Evolutionary conservation across 169 alveolate genomes (phyloP).

Genomic region (Cystoisospora suis): DNA sequence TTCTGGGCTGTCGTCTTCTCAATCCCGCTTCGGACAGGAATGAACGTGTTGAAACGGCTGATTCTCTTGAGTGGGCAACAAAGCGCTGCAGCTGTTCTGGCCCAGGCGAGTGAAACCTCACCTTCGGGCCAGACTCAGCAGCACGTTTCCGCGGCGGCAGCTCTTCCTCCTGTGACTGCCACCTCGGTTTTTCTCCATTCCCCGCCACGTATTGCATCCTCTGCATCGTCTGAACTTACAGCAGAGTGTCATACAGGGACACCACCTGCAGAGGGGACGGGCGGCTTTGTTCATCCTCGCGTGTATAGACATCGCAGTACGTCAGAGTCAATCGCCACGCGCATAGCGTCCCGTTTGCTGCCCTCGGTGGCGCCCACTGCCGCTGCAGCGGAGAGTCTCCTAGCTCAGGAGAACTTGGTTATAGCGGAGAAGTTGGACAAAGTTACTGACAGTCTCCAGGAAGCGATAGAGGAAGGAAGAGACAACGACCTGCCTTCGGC

Average conservation of each 20-base stretch:
- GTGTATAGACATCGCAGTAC: conserved; percentile 45
- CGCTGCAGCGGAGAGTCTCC: conserved; percentile 35
- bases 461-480: neutral
- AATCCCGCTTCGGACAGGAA: conserved; percentile 67
- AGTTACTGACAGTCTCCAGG: neutral
- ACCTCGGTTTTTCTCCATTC: neutral
- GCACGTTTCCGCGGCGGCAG: neutral
- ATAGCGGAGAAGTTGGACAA: neutral
- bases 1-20: conserved; percentile 76
- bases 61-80: conserved; percentile 51
- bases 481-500: neutral
- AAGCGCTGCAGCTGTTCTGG: neutral
- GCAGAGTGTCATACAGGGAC: conserved; percentile 27
- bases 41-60: conserved; percentile 57
- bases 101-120: conserved; percentile 12
- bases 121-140: neutral
- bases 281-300: conserved; percentile 4
- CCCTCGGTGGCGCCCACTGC: conserved; percentile 37
- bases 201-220: conserved; percentile 23
- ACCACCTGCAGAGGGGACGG: conserved; percentile 23
- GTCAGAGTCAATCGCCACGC: conserved; percentile 1
- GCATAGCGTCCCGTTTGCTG: conserved; percentile 1
- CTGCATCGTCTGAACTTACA: neutral
- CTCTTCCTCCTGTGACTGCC: neutral
- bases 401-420: conserved; percentile 16